Conservation (phyloP, 768 basidiomycete species). For the Collybia sordida region DNA sequence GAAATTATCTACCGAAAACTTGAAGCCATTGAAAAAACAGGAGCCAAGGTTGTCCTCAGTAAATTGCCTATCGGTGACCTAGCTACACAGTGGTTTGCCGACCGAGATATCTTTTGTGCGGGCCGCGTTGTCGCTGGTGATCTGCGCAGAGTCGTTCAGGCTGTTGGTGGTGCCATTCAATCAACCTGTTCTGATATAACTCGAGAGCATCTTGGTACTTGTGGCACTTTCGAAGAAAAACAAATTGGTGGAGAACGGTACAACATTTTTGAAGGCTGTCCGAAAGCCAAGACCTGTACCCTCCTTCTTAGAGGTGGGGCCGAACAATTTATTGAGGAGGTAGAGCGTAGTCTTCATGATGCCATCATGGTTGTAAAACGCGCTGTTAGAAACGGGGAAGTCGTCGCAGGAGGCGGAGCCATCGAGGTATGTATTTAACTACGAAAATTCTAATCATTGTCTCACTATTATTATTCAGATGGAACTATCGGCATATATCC, state of each 20-base stretch:
- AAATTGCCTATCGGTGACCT: conserved; percentile 98
- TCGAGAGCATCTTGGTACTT: conserved; percentile 90
- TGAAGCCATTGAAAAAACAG: conserved; percentile 92
- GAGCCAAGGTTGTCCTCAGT: conserved; percentile 96
- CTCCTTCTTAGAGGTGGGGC: conserved; percentile 93
- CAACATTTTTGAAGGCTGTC: conserved; percentile 92
- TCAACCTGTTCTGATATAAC: conserved; percentile 93
- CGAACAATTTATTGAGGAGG: conserved; percentile 98
- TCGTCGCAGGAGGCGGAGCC: conserved; percentile 97
- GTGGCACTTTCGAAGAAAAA: conserved; percentile 87
- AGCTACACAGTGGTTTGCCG: conserved; percentile 99
- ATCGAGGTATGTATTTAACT: conserved; percentile 66
- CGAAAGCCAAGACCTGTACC: conserved; percentile 94
- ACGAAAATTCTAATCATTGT: neutral
- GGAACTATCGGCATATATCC: conserved; percentile 94
- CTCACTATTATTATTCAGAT: conserved; percentile 54
- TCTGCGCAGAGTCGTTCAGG: conserved; percentile 91
- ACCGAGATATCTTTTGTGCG: conserved; percentile 98
- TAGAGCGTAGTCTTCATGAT: conserved; percentile 95
- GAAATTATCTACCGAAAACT: conserved; percentile 98
- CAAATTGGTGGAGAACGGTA: conserved; percentile 97
- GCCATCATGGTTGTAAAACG: conserved; percentile 99
- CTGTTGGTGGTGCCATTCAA: conserved; percentile 92
- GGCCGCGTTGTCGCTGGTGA: conserved; percentile 91
- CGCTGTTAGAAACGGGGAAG: conserved; percentile 91